Base-by-base conservation (phyloP, 2,329 filamentous ascomycete genomes). In the Daldinia eschscholtzii region DNA sequence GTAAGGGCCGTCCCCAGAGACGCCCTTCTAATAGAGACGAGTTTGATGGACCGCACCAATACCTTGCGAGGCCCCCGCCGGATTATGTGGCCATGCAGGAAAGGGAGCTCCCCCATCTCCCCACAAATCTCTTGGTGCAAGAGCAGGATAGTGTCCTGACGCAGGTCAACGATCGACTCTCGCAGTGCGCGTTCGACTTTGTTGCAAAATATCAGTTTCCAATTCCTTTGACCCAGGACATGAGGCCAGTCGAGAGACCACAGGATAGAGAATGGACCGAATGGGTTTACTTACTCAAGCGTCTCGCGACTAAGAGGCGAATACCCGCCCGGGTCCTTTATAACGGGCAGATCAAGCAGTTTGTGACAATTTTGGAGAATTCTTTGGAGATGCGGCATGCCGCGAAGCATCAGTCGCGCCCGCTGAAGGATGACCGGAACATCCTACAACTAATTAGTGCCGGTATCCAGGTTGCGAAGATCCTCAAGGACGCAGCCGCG, bases 171-270 rank as follows among this genome's bases (percentile, higher is more conserved):
- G 92, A 95, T 81, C 88, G 93, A 69, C 85, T 97, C 52, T 94
- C 93, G 26, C 91, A 92, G 79, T 96, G 93, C 79, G 93, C 93
- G 35, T 97, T 92, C 84, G 92, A 97, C 81, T 97, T 97, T 80
- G 91, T 97, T 75, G 93, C 93, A 75, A 94, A 93, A 81, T 96
- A 96, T 79, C 93, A 95, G 80, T 97, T 97, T 78, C 93, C 93
- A 12, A 94, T 97, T 73, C 93, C 93, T 10, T 81, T 96, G 75
- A 92, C 93, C 64, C 88, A 92, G 79, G 92, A 95, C 79, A 94
- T 94, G 87, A 88, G 92, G 73, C 91, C 91, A 1, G 77, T 79
- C 28, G 76, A 79, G 66, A 72, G 76, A 61, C 77, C 77, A 3
- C 76, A 78, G 56, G 77, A 79, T 62, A 74, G 77, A 70, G 93